phyloP scores from a whole-genome alignment of 352 stramenopile species.

The Phytophthora nicotianae region DNA sequence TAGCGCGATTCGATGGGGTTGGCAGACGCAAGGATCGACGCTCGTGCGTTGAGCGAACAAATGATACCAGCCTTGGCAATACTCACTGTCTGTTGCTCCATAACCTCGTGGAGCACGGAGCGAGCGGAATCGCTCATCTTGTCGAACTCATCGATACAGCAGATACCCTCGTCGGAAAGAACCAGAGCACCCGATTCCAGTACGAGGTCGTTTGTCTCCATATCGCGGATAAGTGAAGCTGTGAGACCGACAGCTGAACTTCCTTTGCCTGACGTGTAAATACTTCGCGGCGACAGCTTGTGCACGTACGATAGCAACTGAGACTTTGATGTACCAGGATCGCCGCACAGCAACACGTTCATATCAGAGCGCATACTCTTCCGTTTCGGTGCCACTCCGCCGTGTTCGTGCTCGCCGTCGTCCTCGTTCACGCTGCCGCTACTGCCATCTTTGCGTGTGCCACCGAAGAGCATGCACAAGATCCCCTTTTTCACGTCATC shows the following conservation, averaged over 20 bases:
- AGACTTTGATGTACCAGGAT: constrained; percentile 98
- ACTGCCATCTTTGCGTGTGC: constrained; percentile 87
- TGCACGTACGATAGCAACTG: constrained; percentile 98
- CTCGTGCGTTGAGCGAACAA: constrained; percentile 97
- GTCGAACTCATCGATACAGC: constrained; percentile 99
- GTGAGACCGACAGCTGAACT: constrained; percentile 98
- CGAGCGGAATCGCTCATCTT: constrained; percentile 99
- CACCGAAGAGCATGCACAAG: constrained; percentile 99
- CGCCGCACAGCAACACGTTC: constrained; percentile 98
- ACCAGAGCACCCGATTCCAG: constrained; percentile 97
- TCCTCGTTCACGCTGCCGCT: constrained; percentile 52
- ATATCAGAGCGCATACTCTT: constrained; percentile 95
- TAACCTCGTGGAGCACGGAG: constrained; percentile 99
- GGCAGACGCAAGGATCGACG: constrained; percentile 98
- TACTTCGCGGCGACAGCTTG: constrained; percentile 95
- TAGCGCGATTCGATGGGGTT: constrained; percentile 99
- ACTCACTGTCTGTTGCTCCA: constrained; percentile 98
- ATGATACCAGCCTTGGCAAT: constrained; percentile 99
- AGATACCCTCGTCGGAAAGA: constrained; percentile 97
- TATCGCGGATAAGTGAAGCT: constrained; percentile 95
- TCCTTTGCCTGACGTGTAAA: constrained; percentile 99
- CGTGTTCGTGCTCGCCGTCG: constrained; percentile 37
- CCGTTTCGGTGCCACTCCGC: constrained; percentile 44
- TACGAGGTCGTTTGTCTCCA: constrained; percentile 97
- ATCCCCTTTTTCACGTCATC: constrained; percentile 99